Evolutionary conservation across 139 green algal genomes (phyloP), one percentile per base, ranked within the genome.

Genomic region (Micromonas pusilla): DNA sequence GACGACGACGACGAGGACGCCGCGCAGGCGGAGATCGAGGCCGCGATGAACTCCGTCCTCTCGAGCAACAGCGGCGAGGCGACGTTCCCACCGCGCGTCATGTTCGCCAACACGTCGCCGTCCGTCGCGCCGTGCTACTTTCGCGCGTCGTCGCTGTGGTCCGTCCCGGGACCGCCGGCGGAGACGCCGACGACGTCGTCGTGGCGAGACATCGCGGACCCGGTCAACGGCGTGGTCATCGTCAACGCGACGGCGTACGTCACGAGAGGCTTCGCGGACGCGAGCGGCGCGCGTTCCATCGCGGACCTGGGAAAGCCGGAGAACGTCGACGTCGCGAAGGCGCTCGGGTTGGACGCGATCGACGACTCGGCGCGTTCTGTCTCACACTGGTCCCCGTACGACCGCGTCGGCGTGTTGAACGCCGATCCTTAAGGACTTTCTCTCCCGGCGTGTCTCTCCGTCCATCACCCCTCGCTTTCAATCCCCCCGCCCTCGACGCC

Each of bases 221-320:
- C 67, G 19, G 67, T 74, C 4, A 74, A 74, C 36, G 67, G 67
- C 36, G 23, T 62, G 36, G 67, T 36, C 13, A 33, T 19, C 6
- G 28, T 25, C 2, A 3, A 32, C 20, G 67, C 36, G 13, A 26
- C 32, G 19, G 34, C 60, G 19, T 63, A 21, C 19, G 36, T 26
- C 21, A 74, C 33, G 2, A 28, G 20, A 31, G n/a, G 52, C 34
- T 60, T 74, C 26, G 45, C 45, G 45, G 16, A 57, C 9, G 9
- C 45, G 45, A n/a, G n/a, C n/a, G 65, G 31, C 26, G 65, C 31
- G 28, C 21, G 52, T 34, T 74, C 67, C 16, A 62, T 74, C 34
- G 67, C 28, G 33, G 67, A 62, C 28, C 52, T 74, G 20, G 67
- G 67, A 32, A 74, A 74, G 67, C 67, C 67, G 2, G 67, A 74